Evolutionary conservation across 176 grass and related monocot genomes (phyloP), one percentile per base, ranked within the genome.

Genomic region (Aegilops speltoides): DNA sequence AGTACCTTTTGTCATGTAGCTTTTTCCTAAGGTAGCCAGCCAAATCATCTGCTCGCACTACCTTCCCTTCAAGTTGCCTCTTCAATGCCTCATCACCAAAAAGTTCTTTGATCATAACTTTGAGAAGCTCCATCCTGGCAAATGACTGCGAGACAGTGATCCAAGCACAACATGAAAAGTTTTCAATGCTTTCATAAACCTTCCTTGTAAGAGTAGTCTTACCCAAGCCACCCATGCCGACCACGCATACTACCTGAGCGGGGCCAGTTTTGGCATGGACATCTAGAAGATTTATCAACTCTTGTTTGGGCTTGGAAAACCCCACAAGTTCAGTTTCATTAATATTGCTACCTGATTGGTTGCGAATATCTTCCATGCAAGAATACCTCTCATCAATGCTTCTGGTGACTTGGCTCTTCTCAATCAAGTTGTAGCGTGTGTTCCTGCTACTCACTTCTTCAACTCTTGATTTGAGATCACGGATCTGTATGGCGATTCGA

Each of bases 191-290:
- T 57, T 78, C 29, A 43, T 43, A 43, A 2, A 8, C 10, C 28
- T 32, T 77, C 7, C 74, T 31, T 1, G 46, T 8, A 32, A 77
- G 74, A 77, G 74, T 32, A 32, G 48, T 77, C 74, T 77, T 77
- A 4, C 74, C 74, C 11, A 57, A 57, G 12, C 74, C 74, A 13
- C 74, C 74, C 74, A 77, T 77, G 16, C 74, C 74, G 4, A 48
- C 45, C 3, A 48, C 13, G 0, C 45, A 48, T 5, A 48, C 4
- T 5, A 48, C 45, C 45, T 14, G 3, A 50, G 46, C 11, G 0
- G 14, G 46, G 0, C 46, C 3, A 16, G 4, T 15, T 50, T 1
- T 50, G 14, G 46, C 12, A 16, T 50, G 4, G 4, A 50, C 46
- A 50, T 50, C 13, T 4, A 50, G 1, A 1, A 50, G 12, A 0